Conservation (phyloP, 2,329 filamentous ascomycete genomes). For the Penicillium sp. region DNA sequence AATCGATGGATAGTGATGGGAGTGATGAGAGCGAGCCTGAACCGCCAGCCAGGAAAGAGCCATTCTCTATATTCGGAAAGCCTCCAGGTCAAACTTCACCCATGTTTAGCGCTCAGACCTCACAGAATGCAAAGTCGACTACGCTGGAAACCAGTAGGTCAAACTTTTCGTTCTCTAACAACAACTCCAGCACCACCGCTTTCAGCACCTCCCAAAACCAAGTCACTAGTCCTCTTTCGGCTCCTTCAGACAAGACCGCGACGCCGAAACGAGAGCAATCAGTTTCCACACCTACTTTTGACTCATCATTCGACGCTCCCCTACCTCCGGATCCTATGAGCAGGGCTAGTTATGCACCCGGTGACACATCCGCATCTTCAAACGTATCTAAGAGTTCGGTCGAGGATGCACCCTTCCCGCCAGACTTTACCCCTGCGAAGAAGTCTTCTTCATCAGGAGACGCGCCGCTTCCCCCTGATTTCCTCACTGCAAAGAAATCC, state of each 20-base stretch:
- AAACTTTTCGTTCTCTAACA: conserved; percentile 36
- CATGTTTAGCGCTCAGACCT: conserved; percentile 1
- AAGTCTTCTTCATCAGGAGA: conserved; percentile 11
- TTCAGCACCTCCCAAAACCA: conserved; percentile 24
- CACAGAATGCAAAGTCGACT: conserved; percentile 13
- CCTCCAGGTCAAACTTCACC: conserved; percentile 28
- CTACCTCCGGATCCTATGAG: conserved; percentile 55
- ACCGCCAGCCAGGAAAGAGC: conserved; percentile 27
- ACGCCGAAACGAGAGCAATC: conserved; percentile 40
- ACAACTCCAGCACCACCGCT: conserved; percentile 12
- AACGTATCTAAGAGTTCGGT: conserved; percentile 45
- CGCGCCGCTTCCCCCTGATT: conserved; percentile 25
- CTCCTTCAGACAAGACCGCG: conserved; percentile 39
- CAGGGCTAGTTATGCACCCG: conserved; percentile 49
- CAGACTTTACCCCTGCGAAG: conserved; percentile 23
- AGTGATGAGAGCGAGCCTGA: conserved; percentile 36
- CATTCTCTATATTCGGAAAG: conserved; percentile 34
- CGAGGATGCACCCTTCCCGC: conserved; percentile 46
- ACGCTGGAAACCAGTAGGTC: conserved; percentile 36
- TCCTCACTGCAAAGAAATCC: conserved; percentile 19
- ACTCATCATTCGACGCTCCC: conserved; percentile 40
- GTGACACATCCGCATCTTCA: conserved; percentile 54
- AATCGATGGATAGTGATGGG: conserved; percentile 44
- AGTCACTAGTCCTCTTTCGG: conserved; percentile 34
- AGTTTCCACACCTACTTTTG: conserved; percentile 36